Base-by-base conservation (phyloP, 2,329 filamentous ascomycete genomes). In the Aspergillus melleus region DNA sequence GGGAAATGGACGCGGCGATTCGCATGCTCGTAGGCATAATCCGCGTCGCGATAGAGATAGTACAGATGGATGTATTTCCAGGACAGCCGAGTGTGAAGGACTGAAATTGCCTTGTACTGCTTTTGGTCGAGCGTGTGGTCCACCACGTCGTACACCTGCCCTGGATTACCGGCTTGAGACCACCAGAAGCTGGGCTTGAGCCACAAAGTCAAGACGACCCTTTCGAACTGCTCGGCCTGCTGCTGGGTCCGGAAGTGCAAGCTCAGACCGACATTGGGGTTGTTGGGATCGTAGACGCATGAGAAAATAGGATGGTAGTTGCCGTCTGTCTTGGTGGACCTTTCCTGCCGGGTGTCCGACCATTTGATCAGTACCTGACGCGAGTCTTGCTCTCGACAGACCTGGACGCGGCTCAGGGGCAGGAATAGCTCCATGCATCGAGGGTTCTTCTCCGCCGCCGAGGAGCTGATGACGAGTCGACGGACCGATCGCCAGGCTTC, bases 401-500 rank as follows among this genome's bases (percentile, higher is more conserved):
- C 57, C 55, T 72, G 71, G 1, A 73, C 69, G n/a, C 59, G 61
- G 32, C 68, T 69, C 47, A 72, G 51, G 6, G 72, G 72, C 62
- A 74, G 65, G 36, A 72, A 72, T 8, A 68, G 57, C 20, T 73
- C 71, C 6, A 69, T 64, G n/a, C 69, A 70, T 19, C 56, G 59
- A 3, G 70, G 71, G 5, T 52, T 50, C 16, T 60, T 66, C 47
- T 72, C 68, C 11, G 70, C 66, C 16, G 62, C 65, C 8, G 71
- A 74, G 26, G 70, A 69, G 46, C 67, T 71, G 58, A 74, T 67
- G 1, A 72, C 72, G 36, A 74, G 61, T n/a, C 72, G 65, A 30
- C 72, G 65, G 44, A 67, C 67, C 20, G 66, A 68, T 14, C 66
- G 65, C 72, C 72, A 74, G 22, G 68, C 65, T 49, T 72, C 69